phyloP scores from a whole-genome alignment of 2,329 filamentous ascomycete genomes.

The Talaromyces atroroseus region DNA sequence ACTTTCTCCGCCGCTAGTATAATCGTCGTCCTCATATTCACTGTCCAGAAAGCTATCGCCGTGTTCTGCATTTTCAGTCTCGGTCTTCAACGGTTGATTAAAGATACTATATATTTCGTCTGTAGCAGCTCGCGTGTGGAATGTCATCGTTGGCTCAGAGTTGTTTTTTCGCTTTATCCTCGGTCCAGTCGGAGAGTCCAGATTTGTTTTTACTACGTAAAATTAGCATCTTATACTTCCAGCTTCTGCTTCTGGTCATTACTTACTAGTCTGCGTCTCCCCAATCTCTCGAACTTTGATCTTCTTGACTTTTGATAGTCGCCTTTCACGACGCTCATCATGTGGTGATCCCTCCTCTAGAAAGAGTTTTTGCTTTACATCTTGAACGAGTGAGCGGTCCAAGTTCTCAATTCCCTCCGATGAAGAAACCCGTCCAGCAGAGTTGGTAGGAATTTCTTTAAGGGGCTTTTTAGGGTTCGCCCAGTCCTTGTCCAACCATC shows the following conservation, averaged over 20 bases:
- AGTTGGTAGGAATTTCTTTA: constrained; percentile 45
- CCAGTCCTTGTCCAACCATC: constrained; percentile 58
- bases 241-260: constrained; percentile 24
- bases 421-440: constrained; percentile 18
- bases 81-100: constrained; percentile 68
- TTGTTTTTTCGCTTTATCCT: constrained; percentile 75
- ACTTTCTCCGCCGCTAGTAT: constrained; percentile 81
- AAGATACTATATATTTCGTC: constrained; percentile 98
- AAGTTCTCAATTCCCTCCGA: constrained; percentile 7
- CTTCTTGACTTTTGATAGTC: constrained; percentile 52
- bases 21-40: constrained; percentile 65
- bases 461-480: constrained; percentile 47
- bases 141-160: constrained; percentile 91
- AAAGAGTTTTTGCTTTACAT: constrained; percentile 28
- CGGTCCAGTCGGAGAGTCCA: constrained; percentile 80
- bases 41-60: constrained; percentile 61
- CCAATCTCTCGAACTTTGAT: constrained; percentile 75
- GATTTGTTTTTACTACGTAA: constrained; percentile 74
- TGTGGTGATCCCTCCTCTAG: constrained; percentile 19
- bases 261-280: constrained; percentile 84
- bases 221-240: constrained; percentile 10
- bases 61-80: constrained; percentile 40
- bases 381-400: constrained; percentile 24
- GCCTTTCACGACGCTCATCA: constrained; percentile 23
- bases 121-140: constrained; percentile 90